These are phyloP conservation scores for Blastobotrys malaysiensis DNA, from an alignment of 1,139 yeast genomes.

Conservation along the genomic window DNA sequence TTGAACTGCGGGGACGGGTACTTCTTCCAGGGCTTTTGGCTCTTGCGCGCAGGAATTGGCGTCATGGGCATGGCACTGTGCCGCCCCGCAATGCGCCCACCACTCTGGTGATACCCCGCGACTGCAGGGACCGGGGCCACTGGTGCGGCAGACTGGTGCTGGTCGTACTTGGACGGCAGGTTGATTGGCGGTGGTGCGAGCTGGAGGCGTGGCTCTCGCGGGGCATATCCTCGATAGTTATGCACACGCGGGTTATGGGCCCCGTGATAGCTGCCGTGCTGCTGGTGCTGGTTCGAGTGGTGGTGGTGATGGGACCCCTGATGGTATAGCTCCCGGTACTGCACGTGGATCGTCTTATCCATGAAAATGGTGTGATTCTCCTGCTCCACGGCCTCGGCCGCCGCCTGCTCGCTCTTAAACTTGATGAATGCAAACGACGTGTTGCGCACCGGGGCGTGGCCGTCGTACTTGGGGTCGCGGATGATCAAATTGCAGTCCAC, in stretches of 20 bases:
- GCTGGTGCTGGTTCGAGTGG: not conserved
- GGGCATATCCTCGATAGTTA: not conserved
- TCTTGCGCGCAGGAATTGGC: slow-evolving; percentile 8
- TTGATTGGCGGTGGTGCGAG: slow-evolving; percentile 21
- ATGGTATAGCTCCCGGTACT: slow-evolving; percentile 54
- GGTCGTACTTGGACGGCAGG: slow-evolving; percentile 12
- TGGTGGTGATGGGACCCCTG: not conserved
- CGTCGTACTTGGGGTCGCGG: slow-evolving; percentile 6
- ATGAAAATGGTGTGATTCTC: slow-evolving; percentile 75
- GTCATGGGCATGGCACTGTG: slow-evolving; percentile 12
- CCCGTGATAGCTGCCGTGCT: not conserved
- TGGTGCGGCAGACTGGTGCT: not conserved
- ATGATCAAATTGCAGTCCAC: slow-evolving; percentile 31
- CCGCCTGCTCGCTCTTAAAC: slow-evolving; percentile 49
- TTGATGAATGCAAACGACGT: slow-evolving; percentile 69
- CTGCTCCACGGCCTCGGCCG: slow-evolving; percentile 26
- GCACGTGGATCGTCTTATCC: slow-evolving; percentile 76
- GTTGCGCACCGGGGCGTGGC: slow-evolving; percentile 33
- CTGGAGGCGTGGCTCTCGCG: not conserved
- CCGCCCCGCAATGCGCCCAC: slow-evolving; percentile 5
- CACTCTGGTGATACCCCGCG: not conserved
- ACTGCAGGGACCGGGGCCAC: not conserved
- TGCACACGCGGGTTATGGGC: not conserved
- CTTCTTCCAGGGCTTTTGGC: not conserved
- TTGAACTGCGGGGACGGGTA: slow-evolving; percentile 1